A percentile compares a stretch with the other conserved stretches of the same genome.
These are phyloP conservation scores for Fusarium hainanense DNA, from an alignment of 2,329 filamentous ascomycete species.

Conservation along the genomic window DNA sequence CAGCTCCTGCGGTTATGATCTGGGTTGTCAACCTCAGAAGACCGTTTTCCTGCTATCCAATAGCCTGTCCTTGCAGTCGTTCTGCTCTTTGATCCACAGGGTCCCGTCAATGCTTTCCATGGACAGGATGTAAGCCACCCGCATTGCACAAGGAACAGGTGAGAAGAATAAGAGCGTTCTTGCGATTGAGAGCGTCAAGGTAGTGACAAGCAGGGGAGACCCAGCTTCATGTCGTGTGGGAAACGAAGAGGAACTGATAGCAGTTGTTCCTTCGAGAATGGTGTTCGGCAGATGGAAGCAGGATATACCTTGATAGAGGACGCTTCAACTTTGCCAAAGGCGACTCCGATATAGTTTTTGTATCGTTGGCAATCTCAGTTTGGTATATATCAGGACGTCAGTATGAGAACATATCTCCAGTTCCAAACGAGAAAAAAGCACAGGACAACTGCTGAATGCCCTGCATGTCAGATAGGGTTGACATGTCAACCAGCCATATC, in stretches of 20 bases:
- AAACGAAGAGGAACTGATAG: not conserved
- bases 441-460: not conserved
- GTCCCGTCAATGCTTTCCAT: slow-evolving; percentile 35
- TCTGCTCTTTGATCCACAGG: slow-evolving; percentile 27
- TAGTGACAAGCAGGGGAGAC: slow-evolving; percentile 43
- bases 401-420: not conserved
- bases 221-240: slow-evolving; percentile 25
- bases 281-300: not conserved
- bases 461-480: slow-evolving; percentile 28
- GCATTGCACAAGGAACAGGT: slow-evolving; percentile 7
- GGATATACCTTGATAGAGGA: not conserved
- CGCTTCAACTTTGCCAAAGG: not conserved
- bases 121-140: slow-evolving; percentile 5
- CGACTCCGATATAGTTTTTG: not conserved
- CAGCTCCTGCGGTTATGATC: not conserved
- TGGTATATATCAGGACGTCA: not conserved
- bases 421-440: not conserved
- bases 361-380: slow-evolving; percentile 3
- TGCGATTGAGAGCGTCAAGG: not conserved
- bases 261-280: not conserved
- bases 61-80: not conserved
- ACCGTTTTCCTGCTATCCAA: not conserved
- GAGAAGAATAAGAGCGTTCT: slow-evolving; percentile 8
- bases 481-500: slow-evolving; percentile 10
- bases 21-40: not conserved